Evolutionary conservation across 2,329 filamentous ascomycete species (phyloP).

Genomic region (Keithomyces neogunnii): DNA sequence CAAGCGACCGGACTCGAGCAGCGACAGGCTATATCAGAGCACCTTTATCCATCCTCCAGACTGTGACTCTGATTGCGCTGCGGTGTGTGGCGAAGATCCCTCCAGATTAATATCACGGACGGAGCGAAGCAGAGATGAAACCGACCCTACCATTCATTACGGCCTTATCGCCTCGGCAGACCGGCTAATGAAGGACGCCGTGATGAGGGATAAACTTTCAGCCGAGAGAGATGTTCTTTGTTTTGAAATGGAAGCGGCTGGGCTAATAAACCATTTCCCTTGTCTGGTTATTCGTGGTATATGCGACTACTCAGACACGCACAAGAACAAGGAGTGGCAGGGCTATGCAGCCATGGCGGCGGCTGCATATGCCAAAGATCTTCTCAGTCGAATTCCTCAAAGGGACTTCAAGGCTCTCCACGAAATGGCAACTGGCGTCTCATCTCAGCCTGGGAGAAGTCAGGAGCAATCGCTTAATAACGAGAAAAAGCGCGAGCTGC

Average conservation of each 20-base stretch:
- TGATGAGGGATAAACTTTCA: slow-evolving; percentile 15
- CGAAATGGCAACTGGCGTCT: neutral
- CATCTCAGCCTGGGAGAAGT: too few relatives aligned
- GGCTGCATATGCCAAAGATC: slow-evolving; percentile 19
- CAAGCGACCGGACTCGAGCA: slow-evolving; percentile 3
- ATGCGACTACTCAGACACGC: slow-evolving; percentile 26
- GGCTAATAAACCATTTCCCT: neutral
- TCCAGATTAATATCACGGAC: slow-evolving; percentile 1
- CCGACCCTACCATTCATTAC: slow-evolving; percentile 11
- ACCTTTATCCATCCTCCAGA: slow-evolving; percentile 3
- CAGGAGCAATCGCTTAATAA: neutral
- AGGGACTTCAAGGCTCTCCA: neutral
- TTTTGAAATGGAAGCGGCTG: slow-evolving; percentile 17
- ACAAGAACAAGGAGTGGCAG: slow-evolving; percentile 22
- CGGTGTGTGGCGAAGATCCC: slow-evolving; percentile 2
- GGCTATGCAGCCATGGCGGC: slow-evolving; percentile 19
- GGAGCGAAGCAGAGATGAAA: slow-evolving; percentile 1
- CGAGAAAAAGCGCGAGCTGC: neutral
- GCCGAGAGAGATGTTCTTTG: slow-evolving; percentile 11
- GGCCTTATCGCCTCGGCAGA: slow-evolving; percentile 8
- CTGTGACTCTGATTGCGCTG: slow-evolving; percentile 6
- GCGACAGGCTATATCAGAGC: slow-evolving; percentile 8
- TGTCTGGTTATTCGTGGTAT: slow-evolving; percentile 23
- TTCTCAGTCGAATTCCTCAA: slow-evolving; percentile 6
- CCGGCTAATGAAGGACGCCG: slow-evolving; percentile 12